Base-by-base conservation (phyloP, 495 filamentous ascomycete genomes). In the Aspergillus cavernicola region DNA sequence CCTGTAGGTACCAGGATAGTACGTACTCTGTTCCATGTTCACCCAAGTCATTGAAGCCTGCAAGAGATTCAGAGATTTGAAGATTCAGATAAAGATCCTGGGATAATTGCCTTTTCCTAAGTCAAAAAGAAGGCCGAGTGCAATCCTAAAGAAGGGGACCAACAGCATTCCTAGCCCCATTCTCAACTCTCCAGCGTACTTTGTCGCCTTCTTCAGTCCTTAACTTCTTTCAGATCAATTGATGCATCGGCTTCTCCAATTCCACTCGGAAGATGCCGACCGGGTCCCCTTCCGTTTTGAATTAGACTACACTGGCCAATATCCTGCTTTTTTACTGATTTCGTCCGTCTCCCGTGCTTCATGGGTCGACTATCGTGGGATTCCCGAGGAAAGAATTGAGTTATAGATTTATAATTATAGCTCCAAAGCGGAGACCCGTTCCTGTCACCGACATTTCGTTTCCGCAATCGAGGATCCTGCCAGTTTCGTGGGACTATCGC, bases 401-500 rank as follows among this genome's bases (percentile, higher is more conserved):
- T 47, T 47, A 15, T n/a, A 33, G 11, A 13, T 24, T 13, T 47
- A 41, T 38, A 35, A 33, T 18, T 42, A 12, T 49, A 29, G 15
- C 40, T 26, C 29, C 20, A 50, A 46, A 18, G 36, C 46, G 19
- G 45, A 50, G 45, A 50, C 46, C 37, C 38, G 23, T 43, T 49
- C 29, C 24, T 44, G 53, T 40, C 53, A 56, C 53, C 53, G 53
- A 56, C 53, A 50, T 56, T 56, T 55, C 44, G 53, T 46, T 40
- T 24, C 40, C 22, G 37, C 40, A 46, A 39, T 53, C 32, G 41
- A 53, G 50, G 23, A 26, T 22, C 37, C 22, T 42, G 24, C 18
- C 38, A 38, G 45, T 49, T 49, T 42, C 20, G 43, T 42, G 28
- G 13, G 23, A 49, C 26, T 42, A 50, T 38, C 18, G 46, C 36